Base-by-base conservation (phyloP, 768 basidiomycete species). In the Trametes villosa region DNA sequence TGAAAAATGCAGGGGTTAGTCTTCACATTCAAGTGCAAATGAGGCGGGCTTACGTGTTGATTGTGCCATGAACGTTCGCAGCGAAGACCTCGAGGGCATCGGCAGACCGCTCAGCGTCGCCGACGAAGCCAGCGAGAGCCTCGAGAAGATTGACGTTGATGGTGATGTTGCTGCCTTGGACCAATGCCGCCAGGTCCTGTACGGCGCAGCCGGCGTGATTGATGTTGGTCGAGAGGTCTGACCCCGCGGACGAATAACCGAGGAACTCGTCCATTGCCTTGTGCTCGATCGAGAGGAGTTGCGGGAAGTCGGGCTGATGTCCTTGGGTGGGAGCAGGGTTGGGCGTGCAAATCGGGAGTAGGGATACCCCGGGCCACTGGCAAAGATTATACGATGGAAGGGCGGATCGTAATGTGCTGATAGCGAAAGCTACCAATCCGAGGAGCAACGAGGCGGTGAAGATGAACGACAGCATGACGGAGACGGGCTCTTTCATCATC, bases 151-250 rank as follows among this genome's bases (percentile, higher is more conserved):
- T 55, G 15, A 89, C 86, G 53, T 78, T 84, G n/a, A 82, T 81
- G 57, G 76, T 81, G 67, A 92, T 70, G 20, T 86, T 76, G 70
- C 91, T 92, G 56, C 80, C 72, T 13, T 79, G 79, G 17, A 92
- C 85, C 24, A 89, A 75, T 7, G 82, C 78, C 8, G 81, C 75
- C 54, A 92, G 77, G 69, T 92, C 91, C 24, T 73, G 76, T 1
- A 86, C 88, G 11, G 89, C 91, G 81, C 91, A 85, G 64, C 91
- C 86, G 11, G 89, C 86, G 70, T 85, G 87, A 73, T 89, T 85
- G 63, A 92, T 81, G 53, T 89, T 83, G 44, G 89, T 67, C 4
- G 88, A 83, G 36, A 92, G 69, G 6, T 78, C 79, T 0, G 85
- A 82, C 1, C 83, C 81, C 2, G 85, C 84, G 0, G 79, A 77